Evolutionary conservation across 192 early-diverging fungal genomes (phyloP), one percentile per base, ranked within the genome.

Genomic region (Backusella sp.): DNA sequence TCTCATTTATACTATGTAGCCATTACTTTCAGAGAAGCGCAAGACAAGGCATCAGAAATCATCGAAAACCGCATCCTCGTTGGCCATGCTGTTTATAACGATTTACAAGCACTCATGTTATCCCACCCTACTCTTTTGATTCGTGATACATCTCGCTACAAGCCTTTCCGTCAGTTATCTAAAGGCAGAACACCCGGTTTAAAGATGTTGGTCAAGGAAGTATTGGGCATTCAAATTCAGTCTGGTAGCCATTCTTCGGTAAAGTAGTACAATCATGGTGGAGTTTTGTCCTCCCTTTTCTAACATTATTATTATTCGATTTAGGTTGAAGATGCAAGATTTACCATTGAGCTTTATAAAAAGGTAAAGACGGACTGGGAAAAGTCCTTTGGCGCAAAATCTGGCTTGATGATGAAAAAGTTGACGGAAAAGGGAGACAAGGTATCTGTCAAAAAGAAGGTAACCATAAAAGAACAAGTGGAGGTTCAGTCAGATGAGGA

Each of bases 51-150:
- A 3, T 91, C 94, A 0, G 93, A 92, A 21, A 80, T 98, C 35
- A 81, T 98, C 46, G 90, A 95, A 78, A 93, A 95, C 77, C 89
- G 93, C 28, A 87, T 99, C 1, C 79, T 99, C 11, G 86, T 99
- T 17, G 98, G 98, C 6, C 98, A 99, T 80, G 94, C 94, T 28
- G 83, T 99, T 28, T 79, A 91, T 32, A 92, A 98, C 79, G 97
- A 99, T 88, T 91, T 99, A 36, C 84, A 86, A 19, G 93, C 87
- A 3, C 81, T 99, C 68, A 77, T 96, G 84, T 77, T 98, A 56
- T 82, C 86, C 32, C 97, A 99, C 81, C 97, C 97, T 62, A 80
- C 85, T 26, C 73, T 85, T 23, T 76, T 96, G 74, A 82, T 93
- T 32, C 91, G 97, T 36, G 97, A 99, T 76, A 99, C 96, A 2